Evolutionary conservation across 2,329 filamentous ascomycete species (phyloP).

Genomic region (Talaromyces marneffei): DNA sequence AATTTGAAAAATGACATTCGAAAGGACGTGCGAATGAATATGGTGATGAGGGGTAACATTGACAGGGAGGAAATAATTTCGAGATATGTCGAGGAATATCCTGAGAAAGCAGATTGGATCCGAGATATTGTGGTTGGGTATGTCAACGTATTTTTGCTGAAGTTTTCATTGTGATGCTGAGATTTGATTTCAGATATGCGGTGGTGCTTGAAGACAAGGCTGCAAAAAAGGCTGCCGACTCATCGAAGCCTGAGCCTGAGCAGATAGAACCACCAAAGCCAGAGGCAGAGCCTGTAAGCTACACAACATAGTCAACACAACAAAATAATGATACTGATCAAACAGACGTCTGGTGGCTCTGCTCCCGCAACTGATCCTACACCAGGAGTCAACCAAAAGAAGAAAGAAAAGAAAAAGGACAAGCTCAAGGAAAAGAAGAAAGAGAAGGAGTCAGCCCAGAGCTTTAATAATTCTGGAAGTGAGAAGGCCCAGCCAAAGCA

Average conservation of each 20-base stretch:
- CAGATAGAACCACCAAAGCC: not conserved
- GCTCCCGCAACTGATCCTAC: not conserved
- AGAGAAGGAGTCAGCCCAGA: not conserved
- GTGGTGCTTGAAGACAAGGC: slow-evolving; percentile 2
- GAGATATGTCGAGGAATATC: not conserved
- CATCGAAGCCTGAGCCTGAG: not conserved
- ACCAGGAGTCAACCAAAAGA: not conserved
- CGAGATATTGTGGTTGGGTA: slow-evolving; percentile 3
- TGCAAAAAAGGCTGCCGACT: slow-evolving; percentile 1
- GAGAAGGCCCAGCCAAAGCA: not conserved
- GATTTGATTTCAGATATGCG: slow-evolving; percentile 1
- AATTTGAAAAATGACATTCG: slow-evolving; percentile 11
- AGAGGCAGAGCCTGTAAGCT: not conserved
- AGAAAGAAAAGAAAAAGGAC: not conserved
- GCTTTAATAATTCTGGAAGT: not conserved
- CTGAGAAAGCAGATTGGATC: slow-evolving; percentile 3
- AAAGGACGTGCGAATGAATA: slow-evolving; percentile 10
- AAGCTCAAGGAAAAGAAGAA: not conserved
- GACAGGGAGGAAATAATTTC: slow-evolving; percentile 2
- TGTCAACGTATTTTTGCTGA: not conserved
- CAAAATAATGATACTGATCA: not conserved
- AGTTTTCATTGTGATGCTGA: not conserved
- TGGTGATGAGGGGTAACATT: slow-evolving; percentile 2
- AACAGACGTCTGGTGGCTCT: not conserved
- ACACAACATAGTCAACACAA: not conserved